phyloP scores from a whole-genome alignment of 441 rosid species.

The Viola pubescens region DNA sequence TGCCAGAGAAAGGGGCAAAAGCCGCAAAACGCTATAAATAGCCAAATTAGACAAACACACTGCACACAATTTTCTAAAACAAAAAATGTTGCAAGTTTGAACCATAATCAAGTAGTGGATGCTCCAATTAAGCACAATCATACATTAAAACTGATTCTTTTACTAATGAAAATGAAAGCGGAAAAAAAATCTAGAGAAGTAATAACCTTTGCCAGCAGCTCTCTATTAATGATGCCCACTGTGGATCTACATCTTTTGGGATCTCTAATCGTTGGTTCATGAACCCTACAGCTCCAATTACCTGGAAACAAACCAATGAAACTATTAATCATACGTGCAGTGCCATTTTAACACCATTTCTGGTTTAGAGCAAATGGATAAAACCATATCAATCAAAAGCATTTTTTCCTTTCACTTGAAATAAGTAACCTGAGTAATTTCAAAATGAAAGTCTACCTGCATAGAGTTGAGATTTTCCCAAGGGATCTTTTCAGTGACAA shows the following conservation, averaged over 20 bases:
- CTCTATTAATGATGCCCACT: constrained; percentile 70
- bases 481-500: constrained; percentile 88
- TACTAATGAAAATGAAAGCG: background rate
- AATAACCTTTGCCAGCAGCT: constrained; percentile 88
- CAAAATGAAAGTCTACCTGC: constrained; percentile 55
- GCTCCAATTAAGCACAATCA: too few relatives aligned
- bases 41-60: too few relatives aligned
- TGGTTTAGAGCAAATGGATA: constrained; percentile 1
- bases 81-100: too few relatives aligned
- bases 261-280: constrained; percentile 85
- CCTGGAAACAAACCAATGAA: constrained; percentile 46
- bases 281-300: constrained; percentile 93
- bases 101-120: too few relatives aligned
- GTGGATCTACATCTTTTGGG: constrained; percentile 72
- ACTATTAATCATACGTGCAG: constrained; percentile 21
- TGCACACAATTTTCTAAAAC: too few relatives aligned
- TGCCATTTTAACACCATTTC: background rate
- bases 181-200: constrained; percentile 9
- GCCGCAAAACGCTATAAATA: too few relatives aligned
- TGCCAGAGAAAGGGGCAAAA: too few relatives aligned
- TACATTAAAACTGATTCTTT: constrained; percentile 1
- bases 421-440: background rate
- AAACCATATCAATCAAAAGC: background rate
- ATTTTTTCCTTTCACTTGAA: background rate
- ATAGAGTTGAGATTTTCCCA: constrained; percentile 93